A percentile compares a stretch with the other conserved stretches of the same genome.
These are phyloP conservation scores for Yamagishiella unicocca DNA, from an alignment of 139 green algal species.

Conservation along the genomic window DNA sequence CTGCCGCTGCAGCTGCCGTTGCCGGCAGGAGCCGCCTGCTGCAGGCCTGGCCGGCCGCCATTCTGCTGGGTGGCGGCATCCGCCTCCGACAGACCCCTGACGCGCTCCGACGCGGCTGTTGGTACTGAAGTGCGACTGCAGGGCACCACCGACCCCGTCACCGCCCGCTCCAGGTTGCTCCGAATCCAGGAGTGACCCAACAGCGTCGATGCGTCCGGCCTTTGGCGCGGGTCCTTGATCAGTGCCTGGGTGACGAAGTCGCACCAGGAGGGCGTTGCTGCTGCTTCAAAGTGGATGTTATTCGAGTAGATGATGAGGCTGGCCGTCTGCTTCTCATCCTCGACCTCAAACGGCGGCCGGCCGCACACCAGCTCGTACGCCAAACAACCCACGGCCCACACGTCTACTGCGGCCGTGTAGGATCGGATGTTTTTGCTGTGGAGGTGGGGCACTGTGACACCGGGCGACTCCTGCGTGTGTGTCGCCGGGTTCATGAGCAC, in stretches of 20 bases:
- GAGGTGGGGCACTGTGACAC: slow-evolving; percentile 54
- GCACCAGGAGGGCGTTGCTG: slow-evolving; percentile 41
- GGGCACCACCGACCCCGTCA: not conserved
- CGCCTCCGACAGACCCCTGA: not conserved
- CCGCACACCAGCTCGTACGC: slow-evolving; percentile 88
- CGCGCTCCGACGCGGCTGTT: not conserved
- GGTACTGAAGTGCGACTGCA: too few relatives aligned
- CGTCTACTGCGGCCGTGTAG: slow-evolving; percentile 76
- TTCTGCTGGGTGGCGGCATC: not conserved
- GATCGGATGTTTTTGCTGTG: slow-evolving; percentile 66
- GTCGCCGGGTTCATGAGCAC: slow-evolving; percentile 78
- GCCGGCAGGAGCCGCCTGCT: not conserved
- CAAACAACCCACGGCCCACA: slow-evolving; percentile 89
- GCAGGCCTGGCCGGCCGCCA: not conserved
- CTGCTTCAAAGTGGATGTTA: slow-evolving; percentile 67
- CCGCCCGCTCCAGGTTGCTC: slow-evolving; percentile 22
- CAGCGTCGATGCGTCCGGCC: slow-evolving; percentile 75
- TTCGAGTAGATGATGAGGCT: slow-evolving; percentile 81
- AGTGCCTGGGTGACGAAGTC: slow-evolving; percentile 73
- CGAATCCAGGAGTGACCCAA: slow-evolving; percentile 79
- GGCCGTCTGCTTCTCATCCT: slow-evolving; percentile 82
- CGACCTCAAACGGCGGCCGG: slow-evolving; percentile 74
- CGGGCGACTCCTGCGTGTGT: slow-evolving; percentile 67
- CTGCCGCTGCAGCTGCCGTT: not conserved
- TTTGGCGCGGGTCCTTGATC: slow-evolving; percentile 70